These are phyloP conservation scores for Sanghuangporus weigelae DNA, from an alignment of 1,284 basidiomycete species.

Conservation along the genomic window DNA sequence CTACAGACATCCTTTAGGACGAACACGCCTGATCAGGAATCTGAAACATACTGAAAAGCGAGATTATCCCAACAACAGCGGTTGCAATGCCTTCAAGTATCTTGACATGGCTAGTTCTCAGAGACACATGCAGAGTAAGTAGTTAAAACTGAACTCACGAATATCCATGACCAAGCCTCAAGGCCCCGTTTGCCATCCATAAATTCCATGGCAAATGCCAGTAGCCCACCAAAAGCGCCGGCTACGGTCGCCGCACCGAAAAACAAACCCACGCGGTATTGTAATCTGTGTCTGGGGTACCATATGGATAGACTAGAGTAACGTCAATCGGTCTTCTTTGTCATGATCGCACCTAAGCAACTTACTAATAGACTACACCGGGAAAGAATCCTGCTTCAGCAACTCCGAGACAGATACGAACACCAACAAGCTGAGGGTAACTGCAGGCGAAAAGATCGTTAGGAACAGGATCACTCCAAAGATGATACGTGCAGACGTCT, in stretches of 20 bases:
- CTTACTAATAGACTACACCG: constrained; percentile 58
- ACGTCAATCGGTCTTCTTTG: background rate
- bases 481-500: constrained; percentile 36
- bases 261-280: constrained; percentile 44
- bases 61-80: constrained; percentile 38
- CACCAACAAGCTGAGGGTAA: constrained; percentile 29
- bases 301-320: constrained; percentile 38
- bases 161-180: constrained; percentile 42
- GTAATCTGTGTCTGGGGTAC: constrained; percentile 46
- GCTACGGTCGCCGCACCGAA: constrained; percentile 32
- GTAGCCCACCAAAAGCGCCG: constrained; percentile 33
- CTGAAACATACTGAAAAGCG: constrained; percentile 36
- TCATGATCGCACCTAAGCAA: background rate
- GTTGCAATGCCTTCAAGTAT: constrained; percentile 54
- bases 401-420: constrained; percentile 46
- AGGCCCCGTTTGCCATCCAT: constrained; percentile 37
- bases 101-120: constrained; percentile 24
- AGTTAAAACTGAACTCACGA: constrained; percentile 30
- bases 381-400: constrained; percentile 69
- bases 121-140: background rate
- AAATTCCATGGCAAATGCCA: constrained; percentile 39
- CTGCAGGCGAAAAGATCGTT: constrained; percentile 34
- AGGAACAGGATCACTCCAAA: constrained; percentile 26
- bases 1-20: constrained; percentile 22
- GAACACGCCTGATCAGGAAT: background rate